Percentiles rank a stretch among this genome's conserved stretches.
Evolutionary conservation across 2,329 filamentous ascomycete genomes (phyloP).

Genomic region (Leptographium galeiforme): DNA sequence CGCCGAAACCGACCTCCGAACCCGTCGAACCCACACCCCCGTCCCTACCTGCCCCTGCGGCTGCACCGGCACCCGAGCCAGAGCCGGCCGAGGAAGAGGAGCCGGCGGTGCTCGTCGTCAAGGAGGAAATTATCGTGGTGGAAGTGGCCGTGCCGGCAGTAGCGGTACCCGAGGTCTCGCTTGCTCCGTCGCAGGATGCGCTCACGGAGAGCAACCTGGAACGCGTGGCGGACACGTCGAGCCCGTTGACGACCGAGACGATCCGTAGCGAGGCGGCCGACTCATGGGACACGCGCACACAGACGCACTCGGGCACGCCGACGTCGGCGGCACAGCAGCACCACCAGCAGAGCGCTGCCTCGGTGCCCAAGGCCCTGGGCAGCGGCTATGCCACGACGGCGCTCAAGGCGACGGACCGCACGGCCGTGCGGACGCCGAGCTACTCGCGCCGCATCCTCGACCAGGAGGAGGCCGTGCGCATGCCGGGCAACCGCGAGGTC

Average conservation of each 20-base stretch:
- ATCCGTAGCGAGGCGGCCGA: constrained; percentile 81
- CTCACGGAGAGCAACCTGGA: constrained; percentile 89
- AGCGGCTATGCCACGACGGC: constrained; percentile 72
- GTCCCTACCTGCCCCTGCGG: constrained; percentile 17
- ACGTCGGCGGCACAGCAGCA: constrained; percentile 34
- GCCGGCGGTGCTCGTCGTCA: constrained; percentile 19
- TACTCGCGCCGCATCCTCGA: constrained; percentile 80
- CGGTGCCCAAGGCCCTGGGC: constrained; percentile 38
- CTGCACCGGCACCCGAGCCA: constrained; percentile 16
- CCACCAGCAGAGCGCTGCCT: constrained; percentile 27
- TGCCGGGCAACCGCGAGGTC: constrained; percentile 93
- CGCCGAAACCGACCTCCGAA: constrained; percentile 21
- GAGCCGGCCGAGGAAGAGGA: constrained; percentile 3
- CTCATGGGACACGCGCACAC: constrained; percentile 60
- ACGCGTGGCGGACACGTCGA: constrained; percentile 70
- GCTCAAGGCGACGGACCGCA: constrained; percentile 58
- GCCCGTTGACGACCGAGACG: constrained; percentile 65
- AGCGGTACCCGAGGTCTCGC: constrained; percentile 18
- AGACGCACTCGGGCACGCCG: constrained; percentile 48
- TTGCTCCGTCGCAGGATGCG: constrained; percentile 57
- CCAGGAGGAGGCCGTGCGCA: constrained; percentile 94
- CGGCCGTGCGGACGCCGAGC: constrained; percentile 56
- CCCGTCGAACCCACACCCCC: constrained; percentile 25
- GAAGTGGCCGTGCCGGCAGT: constrained; percentile 15
- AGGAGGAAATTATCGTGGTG: constrained; percentile 15